Conservation (phyloP, 140 eudicot genomes). For the Flaveria floridana region DNA sequence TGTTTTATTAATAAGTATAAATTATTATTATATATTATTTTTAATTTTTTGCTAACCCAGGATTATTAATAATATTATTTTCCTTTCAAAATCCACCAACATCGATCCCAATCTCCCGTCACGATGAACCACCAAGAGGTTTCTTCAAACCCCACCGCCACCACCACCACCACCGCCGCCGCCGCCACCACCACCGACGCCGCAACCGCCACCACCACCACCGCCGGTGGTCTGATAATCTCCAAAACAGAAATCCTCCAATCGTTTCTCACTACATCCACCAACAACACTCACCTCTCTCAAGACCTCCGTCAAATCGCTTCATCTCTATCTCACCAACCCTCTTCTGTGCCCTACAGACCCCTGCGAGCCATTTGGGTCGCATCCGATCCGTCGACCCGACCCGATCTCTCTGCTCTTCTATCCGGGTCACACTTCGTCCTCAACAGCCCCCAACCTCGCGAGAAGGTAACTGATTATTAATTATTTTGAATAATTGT, state of each 20-base stretch:
- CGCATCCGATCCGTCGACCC: conserved; percentile 50
- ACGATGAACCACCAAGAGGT: conserved; percentile 8
- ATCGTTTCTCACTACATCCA: conserved; percentile 37
- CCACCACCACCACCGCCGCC: neutral
- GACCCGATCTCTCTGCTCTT: conserved; percentile 50
- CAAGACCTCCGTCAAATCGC: conserved; percentile 31
- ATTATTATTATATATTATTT: too few species aligned
- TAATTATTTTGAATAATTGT: neutral
- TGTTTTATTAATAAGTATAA: too few species aligned
- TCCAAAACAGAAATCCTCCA: conserved; percentile 33
- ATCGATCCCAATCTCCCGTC: neutral
- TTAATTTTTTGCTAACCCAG: too few species aligned
- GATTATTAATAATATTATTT: too few species aligned
- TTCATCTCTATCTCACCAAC: conserved; percentile 45
- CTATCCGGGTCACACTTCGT: conserved; percentile 57
- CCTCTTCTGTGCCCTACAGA: conserved; percentile 60
- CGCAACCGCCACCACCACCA: neutral
- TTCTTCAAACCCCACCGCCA: neutral
- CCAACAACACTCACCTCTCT: conserved; percentile 32
- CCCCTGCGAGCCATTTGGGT: conserved; percentile 70
- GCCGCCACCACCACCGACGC: neutral
- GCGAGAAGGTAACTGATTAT: conserved; percentile 59
- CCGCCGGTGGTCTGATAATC: conserved; percentile 35
- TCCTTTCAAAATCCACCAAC: too few species aligned
- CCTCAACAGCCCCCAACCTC: conserved; percentile 62